Conservation (phyloP, 2,329 filamentous ascomycete genomes). For the Xylaria hypoxylon region DNA sequence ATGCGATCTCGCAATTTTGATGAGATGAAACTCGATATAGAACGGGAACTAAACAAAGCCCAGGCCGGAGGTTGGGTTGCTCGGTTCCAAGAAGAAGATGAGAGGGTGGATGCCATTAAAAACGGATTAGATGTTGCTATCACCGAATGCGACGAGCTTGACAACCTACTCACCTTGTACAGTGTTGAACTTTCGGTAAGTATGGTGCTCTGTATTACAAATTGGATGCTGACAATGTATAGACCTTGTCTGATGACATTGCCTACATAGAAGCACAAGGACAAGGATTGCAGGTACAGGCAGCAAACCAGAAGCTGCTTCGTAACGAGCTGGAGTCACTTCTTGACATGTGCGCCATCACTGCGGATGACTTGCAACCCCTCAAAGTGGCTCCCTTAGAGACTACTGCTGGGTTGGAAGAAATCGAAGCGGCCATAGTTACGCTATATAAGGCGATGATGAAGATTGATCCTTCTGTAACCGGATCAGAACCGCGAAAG, state of each 20-base stretch:
- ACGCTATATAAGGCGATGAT: conserved; percentile 91
- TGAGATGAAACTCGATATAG: conserved; percentile 83
- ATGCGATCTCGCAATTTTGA: conserved; percentile 81
- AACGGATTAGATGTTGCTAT: conserved; percentile 89
- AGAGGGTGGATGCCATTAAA: conserved; percentile 87
- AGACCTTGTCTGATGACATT: conserved; percentile 96
- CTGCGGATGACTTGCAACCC: conserved; percentile 77
- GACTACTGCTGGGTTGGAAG: conserved; percentile 74
- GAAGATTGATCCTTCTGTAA: conserved; percentile 88
- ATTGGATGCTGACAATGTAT: conserved; percentile 44
- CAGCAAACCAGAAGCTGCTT: conserved; percentile 94
- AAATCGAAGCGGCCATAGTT: conserved; percentile 81
- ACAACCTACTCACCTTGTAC: conserved; percentile 93
- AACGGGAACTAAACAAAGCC: conserved; percentile 87
- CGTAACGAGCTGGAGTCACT: conserved; percentile 89
- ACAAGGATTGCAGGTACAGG: conserved; percentile 95
- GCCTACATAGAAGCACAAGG: conserved; percentile 97
- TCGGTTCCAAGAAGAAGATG: conserved; percentile 86
- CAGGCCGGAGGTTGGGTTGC: conserved; percentile 94
- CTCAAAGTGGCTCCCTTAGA: conserved; percentile 80
- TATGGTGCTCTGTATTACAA: conserved; percentile 38
- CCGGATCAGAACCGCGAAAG: conserved; percentile 62
- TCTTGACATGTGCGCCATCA: conserved; percentile 92
- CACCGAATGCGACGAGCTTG: conserved; percentile 93
- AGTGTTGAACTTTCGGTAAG: conserved; percentile 91